Evolutionary conservation across 805 yeast genomes (phyloP), one percentile per base, ranked within the genome.

Genomic region (Suhomyces sp.): DNA sequence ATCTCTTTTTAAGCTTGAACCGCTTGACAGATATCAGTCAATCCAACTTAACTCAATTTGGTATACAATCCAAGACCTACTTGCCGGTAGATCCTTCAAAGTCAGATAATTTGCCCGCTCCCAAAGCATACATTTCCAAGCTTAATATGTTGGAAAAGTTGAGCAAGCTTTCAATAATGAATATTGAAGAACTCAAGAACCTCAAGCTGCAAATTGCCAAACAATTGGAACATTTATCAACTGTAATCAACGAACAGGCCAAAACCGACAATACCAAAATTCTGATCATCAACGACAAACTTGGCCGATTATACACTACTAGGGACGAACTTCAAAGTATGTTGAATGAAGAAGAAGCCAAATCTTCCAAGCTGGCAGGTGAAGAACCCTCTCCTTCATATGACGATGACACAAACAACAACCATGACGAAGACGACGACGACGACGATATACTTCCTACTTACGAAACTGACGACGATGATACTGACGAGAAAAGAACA

Each of bases 91-190:
- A 72, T 54, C 76, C 71, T 0, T 49, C 65, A 7, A 55, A 53
- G n/a, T 63, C 69, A 47, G 78, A 74, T 40, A 66, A 65, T 52
- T 65, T 76, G 47, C 79, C 79, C 2, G 65, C 72, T 40, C 74
- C 76, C 3, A 64, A 62, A 29, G 66, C 66, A 17, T 74, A 74
- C 59, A 63, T 74, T 7, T 60, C 75, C 19, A 76, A 76, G 56
- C 67, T 75, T 49, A 72, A 70, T 48, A 62, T 65, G 47, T 60
- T 75, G 52, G 78, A 75, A 53, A 71, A 71, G 50, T 56, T 74
- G 46, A 70, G 78, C 51, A 62, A 60, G 13, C 62, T 67, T 23
- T 67, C 77, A 6, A 60, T 61, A 7, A 56, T 63, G 19, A 73
- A 68, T 57, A 61, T 74, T 47, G 62, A 61, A 22, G 71, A 69